Percentiles rank a stretch among this genome's conserved stretches.
phyloP scores from a whole-genome alignment of 768 basidiomycete species.

The Termitomyces sp. region DNA sequence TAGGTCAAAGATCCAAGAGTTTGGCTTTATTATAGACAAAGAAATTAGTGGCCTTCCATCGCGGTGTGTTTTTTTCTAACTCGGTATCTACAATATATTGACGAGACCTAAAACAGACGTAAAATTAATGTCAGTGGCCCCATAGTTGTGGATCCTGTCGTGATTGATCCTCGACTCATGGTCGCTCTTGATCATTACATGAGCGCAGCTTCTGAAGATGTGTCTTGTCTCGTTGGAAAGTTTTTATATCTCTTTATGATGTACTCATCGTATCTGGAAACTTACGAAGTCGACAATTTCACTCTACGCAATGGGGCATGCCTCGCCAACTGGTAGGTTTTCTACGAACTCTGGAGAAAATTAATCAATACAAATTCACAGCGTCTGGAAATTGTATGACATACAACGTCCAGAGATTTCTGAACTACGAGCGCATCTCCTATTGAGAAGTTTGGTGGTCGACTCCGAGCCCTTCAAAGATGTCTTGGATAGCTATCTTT shows the following conservation, averaged over 20 bases:
- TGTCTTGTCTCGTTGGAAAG: conserved; percentile 49
- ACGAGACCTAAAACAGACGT: conserved; percentile 30
- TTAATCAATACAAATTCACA: conserved; percentile 19
- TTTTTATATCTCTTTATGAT: conserved; percentile 59
- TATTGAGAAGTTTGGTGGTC: conserved; percentile 56
- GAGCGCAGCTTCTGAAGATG: conserved; percentile 38
- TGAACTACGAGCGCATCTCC: conserved; percentile 45
- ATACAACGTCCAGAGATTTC: conserved; percentile 54
- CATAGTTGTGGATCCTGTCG: conserved; percentile 49
- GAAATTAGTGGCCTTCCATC: conserved; percentile 50
- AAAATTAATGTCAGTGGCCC: conserved; percentile 38
- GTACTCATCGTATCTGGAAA: conserved; percentile 54
- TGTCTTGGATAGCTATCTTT: conserved; percentile 38
- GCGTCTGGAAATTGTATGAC: conserved; percentile 66
- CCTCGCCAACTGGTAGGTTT: conserved; percentile 53
- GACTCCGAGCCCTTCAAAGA: conserved; percentile 58
- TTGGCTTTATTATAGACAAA: conserved; percentile 40
- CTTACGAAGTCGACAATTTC: conserved; percentile 71
- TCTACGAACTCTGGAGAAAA: not conserved
- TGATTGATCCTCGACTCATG: conserved; percentile 54
- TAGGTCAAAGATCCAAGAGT: conserved; percentile 34
- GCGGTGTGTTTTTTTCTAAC: conserved; percentile 35
- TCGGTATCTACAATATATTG: not conserved
- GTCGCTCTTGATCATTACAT: conserved; percentile 48
- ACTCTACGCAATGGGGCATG: conserved; percentile 55